Base-by-base conservation (phyloP, 164 flowering plant species). In the Brasenia schreberi region DNA sequence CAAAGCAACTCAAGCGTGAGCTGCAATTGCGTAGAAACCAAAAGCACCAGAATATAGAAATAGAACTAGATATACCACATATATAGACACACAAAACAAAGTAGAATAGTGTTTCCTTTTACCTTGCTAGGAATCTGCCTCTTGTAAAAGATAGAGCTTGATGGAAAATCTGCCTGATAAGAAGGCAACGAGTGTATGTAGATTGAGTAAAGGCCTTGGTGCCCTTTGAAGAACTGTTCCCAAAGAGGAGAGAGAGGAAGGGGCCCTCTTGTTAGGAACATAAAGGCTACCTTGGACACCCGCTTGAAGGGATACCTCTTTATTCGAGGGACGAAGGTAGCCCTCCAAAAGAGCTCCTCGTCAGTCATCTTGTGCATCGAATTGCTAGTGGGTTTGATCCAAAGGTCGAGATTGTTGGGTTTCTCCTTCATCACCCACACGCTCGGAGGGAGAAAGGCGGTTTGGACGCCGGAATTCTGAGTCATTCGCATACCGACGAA, bases 261-360 rank as follows among this genome's bases (percentile, higher is more conserved):
- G 16, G 94, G 88, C n/a, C 97, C 97, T 68, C 81, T 90, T 0
- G 96, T 76, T 84, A 93, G 83, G 83, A 93, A 90, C 98, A 90
- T 87, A 79, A 93, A 90, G 4, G 98, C 97, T 75, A 93, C 79
- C 81, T 88, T 93, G 4, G 90, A 90, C 56, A 76, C 80, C 69
- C 98, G 85, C 66, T 61, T 68, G 67, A 84, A 89, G 0, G 98
- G 97, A 67, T 86, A 89, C n/a, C 71, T 66, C 67, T 78, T 82
- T n/a, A 79, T 75, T 33, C 63, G 76, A 53, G 98, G 87, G 45
- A 69, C 82, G 42, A 89, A 76, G 0, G 97, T 79, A 0, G 96
- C 97, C 43, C 94, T 70, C 98, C 98, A 93, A 10, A 89, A 74
- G 64, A 93, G 75, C 81, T 93, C 88, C 16, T 74, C 65, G 43